phyloP scores from a whole-genome alignment of 129 eudicot species.

The Helianthus annuus region DNA sequence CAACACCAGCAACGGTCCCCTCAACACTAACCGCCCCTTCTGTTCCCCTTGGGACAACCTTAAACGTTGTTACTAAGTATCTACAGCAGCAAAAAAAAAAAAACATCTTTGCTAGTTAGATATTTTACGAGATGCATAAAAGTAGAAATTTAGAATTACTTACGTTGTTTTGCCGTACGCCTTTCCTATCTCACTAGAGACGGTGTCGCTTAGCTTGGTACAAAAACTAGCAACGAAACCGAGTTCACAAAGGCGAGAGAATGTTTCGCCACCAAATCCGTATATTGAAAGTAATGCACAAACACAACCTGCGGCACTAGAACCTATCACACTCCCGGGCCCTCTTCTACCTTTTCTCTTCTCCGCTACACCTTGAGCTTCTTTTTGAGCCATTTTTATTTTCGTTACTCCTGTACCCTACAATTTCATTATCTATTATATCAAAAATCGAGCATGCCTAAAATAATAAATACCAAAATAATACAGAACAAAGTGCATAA shows the following conservation, averaged over 20 bases:
- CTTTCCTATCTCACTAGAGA: constrained; percentile 97
- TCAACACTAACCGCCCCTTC: constrained; percentile 93
- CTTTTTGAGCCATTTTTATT: constrained; percentile 89
- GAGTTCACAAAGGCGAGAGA: constrained; percentile 73
- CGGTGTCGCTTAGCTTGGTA: constrained; percentile 95
- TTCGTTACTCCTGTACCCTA: constrained; percentile 96
- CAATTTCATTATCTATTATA: background rate
- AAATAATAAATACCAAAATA: background rate
- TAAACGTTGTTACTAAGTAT: constrained; percentile 84
- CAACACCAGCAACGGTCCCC: constrained; percentile 85
- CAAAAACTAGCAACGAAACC: constrained; percentile 98
- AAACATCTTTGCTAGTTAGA: background rate
- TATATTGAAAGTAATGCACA: constrained; percentile 86
- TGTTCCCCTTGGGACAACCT: constrained; percentile 91
- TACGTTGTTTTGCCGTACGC: constrained; percentile 94
- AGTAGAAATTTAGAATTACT: constrained; percentile 27
- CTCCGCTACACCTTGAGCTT: constrained; percentile 97
- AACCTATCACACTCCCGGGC: constrained; percentile 93
- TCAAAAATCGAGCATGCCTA: background rate
- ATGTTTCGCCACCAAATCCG: constrained; percentile 65
- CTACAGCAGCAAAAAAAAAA: constrained; percentile 45
- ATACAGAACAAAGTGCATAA: background rate
- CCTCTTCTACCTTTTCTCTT: constrained; percentile 95
- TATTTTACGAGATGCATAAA: constrained; percentile 7
- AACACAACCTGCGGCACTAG: constrained; percentile 97